phyloP scores from a whole-genome alignment of 805 yeast species.

The Ogataea sp. region DNA sequence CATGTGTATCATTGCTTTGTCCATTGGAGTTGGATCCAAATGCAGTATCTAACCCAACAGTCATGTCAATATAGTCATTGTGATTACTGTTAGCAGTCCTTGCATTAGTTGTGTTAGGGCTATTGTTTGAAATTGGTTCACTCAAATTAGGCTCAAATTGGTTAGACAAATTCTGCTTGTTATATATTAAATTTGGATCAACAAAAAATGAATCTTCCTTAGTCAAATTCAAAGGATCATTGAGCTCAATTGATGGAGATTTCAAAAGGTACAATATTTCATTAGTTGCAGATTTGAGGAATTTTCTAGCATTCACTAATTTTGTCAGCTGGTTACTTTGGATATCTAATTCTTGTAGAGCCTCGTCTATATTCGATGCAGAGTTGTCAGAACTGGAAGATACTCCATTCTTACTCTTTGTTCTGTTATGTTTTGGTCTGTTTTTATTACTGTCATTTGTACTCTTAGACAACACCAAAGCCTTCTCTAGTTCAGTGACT shows the following conservation, averaged over 20 bases:
- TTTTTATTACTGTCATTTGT: too few relatives aligned
- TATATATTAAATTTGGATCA: background rate
- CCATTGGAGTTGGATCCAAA: conserved; percentile 6
- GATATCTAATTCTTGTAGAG: background rate
- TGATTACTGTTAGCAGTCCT: background rate
- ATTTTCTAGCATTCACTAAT: conserved; percentile 24
- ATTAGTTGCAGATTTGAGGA: conserved; percentile 26
- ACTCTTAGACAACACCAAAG: too few relatives aligned
- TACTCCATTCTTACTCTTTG: background rate
- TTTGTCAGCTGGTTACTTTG: conserved; percentile 19
- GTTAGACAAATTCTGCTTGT: background rate
- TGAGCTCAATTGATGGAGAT: conserved; percentile 24
- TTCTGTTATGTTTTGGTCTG: too few relatives aligned
- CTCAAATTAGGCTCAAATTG: background rate
- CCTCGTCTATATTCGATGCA: background rate
- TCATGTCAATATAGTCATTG: conserved; percentile 15
- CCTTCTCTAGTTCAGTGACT: conserved; percentile 31
- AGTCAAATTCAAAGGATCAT: conserved; percentile 17
- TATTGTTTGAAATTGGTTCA: background rate
- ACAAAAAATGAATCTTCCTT: conserved; percentile 11
- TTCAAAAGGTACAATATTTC: conserved; percentile 28
- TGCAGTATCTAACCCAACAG: conserved; percentile 16
- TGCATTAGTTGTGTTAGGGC: background rate
- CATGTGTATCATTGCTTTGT: background rate
- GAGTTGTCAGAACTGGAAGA: background rate